Conservation (phyloP, 192 early-diverging fungal species). For the Podila horticola region DNA sequence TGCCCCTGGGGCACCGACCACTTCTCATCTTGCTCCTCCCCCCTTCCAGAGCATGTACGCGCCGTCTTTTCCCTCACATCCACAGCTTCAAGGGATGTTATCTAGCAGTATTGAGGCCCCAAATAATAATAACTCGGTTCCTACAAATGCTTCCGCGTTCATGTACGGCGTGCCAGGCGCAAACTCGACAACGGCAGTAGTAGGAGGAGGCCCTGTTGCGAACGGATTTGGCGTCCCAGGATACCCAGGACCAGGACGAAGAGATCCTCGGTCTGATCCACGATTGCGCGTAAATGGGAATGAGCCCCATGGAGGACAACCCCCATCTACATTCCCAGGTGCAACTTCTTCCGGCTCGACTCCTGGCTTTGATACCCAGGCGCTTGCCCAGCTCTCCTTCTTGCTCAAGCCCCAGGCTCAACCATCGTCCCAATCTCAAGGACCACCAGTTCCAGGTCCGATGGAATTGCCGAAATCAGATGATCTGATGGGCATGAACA, state of each 20-base stretch:
- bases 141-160: conserved; percentile 13
- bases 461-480: not conserved
- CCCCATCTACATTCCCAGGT: not conserved
- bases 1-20: not conserved
- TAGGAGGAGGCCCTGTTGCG: not conserved
- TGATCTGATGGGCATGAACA: conserved; percentile 5
- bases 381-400: not conserved
- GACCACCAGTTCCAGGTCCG: not conserved
- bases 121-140: conserved; percentile 51
- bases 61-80: conserved; percentile 4
- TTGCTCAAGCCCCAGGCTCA: not conserved
- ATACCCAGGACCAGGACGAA: not conserved
- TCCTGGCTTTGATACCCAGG: not conserved
- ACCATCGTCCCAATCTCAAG: not conserved
- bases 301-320: not conserved
- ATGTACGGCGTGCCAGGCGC: not conserved
- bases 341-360: not conserved
- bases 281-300: not conserved
- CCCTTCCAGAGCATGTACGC: not conserved
- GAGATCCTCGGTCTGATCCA: not conserved
- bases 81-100: conserved; percentile 43
- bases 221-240: not conserved
- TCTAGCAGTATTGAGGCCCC: conserved; percentile 41
- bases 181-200: not conserved
- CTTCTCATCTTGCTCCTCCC: not conserved